A percentile compares a stretch with the other conserved stretches of the same genome.
Evolutionary conservation across 331 rosid genomes (phyloP).

Genomic region (Acacia pycnantha): DNA sequence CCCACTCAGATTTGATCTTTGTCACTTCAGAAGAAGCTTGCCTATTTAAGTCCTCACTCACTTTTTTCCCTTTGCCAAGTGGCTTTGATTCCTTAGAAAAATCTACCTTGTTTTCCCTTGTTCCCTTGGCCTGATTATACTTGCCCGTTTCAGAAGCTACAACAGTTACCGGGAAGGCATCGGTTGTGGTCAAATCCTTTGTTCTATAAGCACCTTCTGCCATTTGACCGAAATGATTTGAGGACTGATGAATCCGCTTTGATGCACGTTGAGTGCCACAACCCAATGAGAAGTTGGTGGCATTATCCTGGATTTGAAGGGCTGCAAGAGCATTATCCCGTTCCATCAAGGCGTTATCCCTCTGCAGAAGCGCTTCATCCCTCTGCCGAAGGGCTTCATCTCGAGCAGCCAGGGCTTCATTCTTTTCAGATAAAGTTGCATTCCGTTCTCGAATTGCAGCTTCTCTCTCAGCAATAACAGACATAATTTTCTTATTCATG

Average conservation of each 20-base stretch:
- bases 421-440: constrained; percentile 56
- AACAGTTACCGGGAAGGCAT: constrained; percentile 45
- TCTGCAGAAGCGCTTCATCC: constrained; percentile 56
- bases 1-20: constrained; percentile 60
- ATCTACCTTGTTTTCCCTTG: constrained; percentile 41
- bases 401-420: constrained; percentile 62
- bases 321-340: constrained; percentile 65
- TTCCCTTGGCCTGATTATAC: constrained; percentile 39
- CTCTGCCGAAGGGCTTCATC: constrained; percentile 56
- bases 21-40: constrained; percentile 53
- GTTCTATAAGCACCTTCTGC: constrained; percentile 34
- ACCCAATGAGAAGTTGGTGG: constrained; percentile 43
- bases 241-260: constrained; percentile 46
- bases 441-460: constrained; percentile 49
- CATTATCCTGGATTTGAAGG: constrained; percentile 38
- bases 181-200: constrained; percentile 39
- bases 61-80: constrained; percentile 39
- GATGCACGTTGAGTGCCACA: constrained; percentile 48
- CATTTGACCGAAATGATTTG: constrained; percentile 27
- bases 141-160: constrained; percentile 47
- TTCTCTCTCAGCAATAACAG: constrained; percentile 55
- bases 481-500: constrained; percentile 59
- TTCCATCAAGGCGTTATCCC: constrained; percentile 57
- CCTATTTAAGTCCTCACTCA: constrained; percentile 57
- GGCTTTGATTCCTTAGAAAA: constrained; percentile 41